Base-by-base conservation (phyloP, 2,329 filamentous ascomycete genomes). In the Domatiomyces globalis region DNA sequence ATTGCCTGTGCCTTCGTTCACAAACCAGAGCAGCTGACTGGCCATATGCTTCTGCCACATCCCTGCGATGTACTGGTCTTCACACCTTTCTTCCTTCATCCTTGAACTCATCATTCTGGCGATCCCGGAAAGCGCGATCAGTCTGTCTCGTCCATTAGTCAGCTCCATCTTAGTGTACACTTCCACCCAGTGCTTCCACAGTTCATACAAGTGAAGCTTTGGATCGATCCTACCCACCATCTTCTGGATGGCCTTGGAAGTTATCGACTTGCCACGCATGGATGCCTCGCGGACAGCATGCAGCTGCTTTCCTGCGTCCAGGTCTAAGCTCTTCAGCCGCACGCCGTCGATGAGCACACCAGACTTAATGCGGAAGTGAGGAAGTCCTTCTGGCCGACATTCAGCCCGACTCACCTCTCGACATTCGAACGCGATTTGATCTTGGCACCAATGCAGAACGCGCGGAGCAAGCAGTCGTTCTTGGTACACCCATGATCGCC, bases 401-500 rank as follows among this genome's bases (percentile, higher is more conserved):
- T 52, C 52, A 2, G 43, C 45, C 10, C 46, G 17, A 22, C 46
- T 46, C 15, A 50, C 5, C 58, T 66, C 18, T 50, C 60, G 15
- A 29, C 60, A 62, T 42, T 62, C 60, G 51, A 56, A 62, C 2
- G 51, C 53, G 12, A 58, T 39, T 33, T 60, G 55, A n/a, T 52
- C 46, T 17, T 39, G 45, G 15, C 54, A 52, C 12, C 57, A 62
- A 45, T 62, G 60, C 17, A 62, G 42, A 7, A 61, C 46, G 1
- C 61, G 42, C 5, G 56, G 55, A 2, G 61, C 50, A 2, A 62
- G 50, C 15, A 61, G 45, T 4, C 60, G 49, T 27, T 62, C 61
- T 49, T 62, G 61, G 22, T 58, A 50, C 2, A 61, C 60, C 61
- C 61, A 62, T 4, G 49, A 57, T 2, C 61, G 50, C 1, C 46